These are phyloP conservation scores for Ceratocystis albifundus DNA, from an alignment of 2,329 filamentous ascomycete genomes.

Conservation along the genomic window DNA sequence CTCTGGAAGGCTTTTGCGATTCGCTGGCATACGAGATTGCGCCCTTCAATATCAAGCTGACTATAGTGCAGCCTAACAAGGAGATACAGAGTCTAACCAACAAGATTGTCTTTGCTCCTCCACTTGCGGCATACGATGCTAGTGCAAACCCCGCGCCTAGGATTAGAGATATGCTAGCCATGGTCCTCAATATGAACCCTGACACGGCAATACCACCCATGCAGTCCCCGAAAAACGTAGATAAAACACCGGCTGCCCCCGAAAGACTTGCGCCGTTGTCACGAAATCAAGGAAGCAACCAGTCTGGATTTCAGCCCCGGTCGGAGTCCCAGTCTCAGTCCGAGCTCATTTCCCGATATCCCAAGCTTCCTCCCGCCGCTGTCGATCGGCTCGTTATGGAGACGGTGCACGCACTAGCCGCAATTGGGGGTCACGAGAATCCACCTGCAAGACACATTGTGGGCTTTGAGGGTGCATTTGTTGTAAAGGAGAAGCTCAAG, in stretches of 20 bases:
- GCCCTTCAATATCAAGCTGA: constrained; percentile 93
- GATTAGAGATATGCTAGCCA: constrained; percentile 69
- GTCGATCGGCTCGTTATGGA: constrained; percentile 69
- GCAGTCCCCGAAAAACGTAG: constrained; percentile 17
- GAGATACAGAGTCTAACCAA: constrained; percentile 83
- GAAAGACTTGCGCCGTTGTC: background rate
- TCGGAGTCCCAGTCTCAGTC: constrained; percentile 1
- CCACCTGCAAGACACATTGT: constrained; percentile 91
- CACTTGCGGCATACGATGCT: constrained; percentile 53
- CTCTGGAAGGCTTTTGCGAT: constrained; percentile 90
- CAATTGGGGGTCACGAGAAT: constrained; percentile 91
- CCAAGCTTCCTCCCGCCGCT: constrained; percentile 55
- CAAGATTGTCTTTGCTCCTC: constrained; percentile 71
- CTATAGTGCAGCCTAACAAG: constrained; percentile 89
- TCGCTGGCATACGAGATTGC: constrained; percentile 91
- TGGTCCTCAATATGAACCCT: constrained; percentile 65
- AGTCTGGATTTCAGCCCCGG: background rate
- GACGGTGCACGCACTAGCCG: constrained; percentile 80
- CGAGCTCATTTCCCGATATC: constrained; percentile 56
- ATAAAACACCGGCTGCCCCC: background rate
- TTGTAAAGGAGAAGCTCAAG: constrained; percentile 91
- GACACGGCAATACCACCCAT: constrained; percentile 41
- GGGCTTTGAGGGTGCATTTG: constrained; percentile 72
- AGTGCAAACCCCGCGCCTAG: constrained; percentile 60
- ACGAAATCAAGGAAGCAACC: background rate